Evolutionary conservation across 331 rosid genomes (phyloP), one percentile per base, ranked within the genome.

Genomic region (Arachis monticola): DNA sequence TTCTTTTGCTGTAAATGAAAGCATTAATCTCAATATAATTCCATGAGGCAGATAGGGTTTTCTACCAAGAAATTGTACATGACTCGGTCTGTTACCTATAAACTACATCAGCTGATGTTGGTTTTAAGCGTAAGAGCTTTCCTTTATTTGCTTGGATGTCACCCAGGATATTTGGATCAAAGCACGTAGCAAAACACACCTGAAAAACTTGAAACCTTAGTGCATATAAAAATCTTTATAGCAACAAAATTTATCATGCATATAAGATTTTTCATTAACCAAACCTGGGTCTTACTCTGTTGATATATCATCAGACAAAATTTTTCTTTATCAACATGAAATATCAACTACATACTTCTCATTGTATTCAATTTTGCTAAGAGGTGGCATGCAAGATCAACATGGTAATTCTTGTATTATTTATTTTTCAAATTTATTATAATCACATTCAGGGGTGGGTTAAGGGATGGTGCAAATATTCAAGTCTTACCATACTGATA

Each of bases 141-240:
- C 97, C 99, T 83, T 88, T 80, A 27, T 76, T 77, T 53, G 87
- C 83, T 87, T 83, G 92, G 69, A 95, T 91, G 79, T 85, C 80
- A 64, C 90, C 87, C 79, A 92, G 83, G 83, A 92, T 83, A 81
- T 58, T 86, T 60, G 93, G 84, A 81, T 95, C 99, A 71, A 95
- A 92, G 85, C 99, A 95, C 56, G 99, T 95, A 27, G 99, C 99
- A 62, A 95, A 95, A 84, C 97, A 95, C 59, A 95, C 97, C 99
- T 94, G 86, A 57, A 81, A 71, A 79, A 67, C 64, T 67, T 27
- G 45, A 70, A 57, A 78, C 42, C 10, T 81, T 35, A 81, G 75
- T 64, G 65, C 48, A 78, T 69, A 55, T 53, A 8, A 17, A 73
- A 42, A 48, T 55, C 61, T 46, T 7, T 53, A 69, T 35, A 46